These are phyloP conservation scores for Fraxinus greggii DNA, from an alignment of 305 asterid species.

Conservation along the genomic window DNA sequence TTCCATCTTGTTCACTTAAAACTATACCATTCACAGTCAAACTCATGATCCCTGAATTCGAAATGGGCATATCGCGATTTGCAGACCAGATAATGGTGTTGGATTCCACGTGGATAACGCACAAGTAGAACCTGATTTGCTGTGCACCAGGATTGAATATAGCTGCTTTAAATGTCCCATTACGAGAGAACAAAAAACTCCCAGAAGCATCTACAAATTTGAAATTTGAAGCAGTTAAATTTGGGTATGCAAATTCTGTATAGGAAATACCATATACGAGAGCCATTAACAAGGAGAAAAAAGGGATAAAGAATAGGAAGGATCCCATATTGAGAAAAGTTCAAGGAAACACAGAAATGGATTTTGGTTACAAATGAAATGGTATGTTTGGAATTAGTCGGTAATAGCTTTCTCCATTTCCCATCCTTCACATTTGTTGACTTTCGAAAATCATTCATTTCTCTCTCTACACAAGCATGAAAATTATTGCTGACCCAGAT, in stretches of 20 bases:
- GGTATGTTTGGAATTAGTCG: conserved; percentile 20
- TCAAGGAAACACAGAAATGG: conserved; percentile 25
- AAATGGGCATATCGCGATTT: conserved; percentile 54
- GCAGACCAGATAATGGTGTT: conserved; percentile 64
- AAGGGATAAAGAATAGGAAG: conserved; percentile 28
- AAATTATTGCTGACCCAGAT: conserved; percentile 25
- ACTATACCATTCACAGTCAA: conserved; percentile 41
- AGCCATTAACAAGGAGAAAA: conserved; percentile 24
- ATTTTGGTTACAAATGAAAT: conserved; percentile 8
- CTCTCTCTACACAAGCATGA: conserved; percentile 22
- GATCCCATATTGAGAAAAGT: conserved; percentile 38
- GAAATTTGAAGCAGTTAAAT: conserved; percentile 49
- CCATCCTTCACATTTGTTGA: conserved; percentile 27
- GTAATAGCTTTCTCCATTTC: conserved; percentile 20
- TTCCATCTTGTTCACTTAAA: conserved; percentile 35
- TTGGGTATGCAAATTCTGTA: conserved; percentile 52
- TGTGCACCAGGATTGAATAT: conserved; percentile 50
- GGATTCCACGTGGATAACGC: conserved; percentile 57
- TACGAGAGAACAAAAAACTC: conserved; percentile 54
- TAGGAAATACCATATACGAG: conserved; percentile 30
- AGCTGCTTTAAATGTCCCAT: conserved; percentile 55
- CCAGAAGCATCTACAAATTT: conserved; percentile 38
- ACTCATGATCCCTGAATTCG: conserved; percentile 38
- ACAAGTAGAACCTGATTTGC: conserved; percentile 49
- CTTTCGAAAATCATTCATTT: conserved; percentile 18